phyloP scores from a whole-genome alignment of 208 protist species.

The Crithidia brevicula region DNA sequence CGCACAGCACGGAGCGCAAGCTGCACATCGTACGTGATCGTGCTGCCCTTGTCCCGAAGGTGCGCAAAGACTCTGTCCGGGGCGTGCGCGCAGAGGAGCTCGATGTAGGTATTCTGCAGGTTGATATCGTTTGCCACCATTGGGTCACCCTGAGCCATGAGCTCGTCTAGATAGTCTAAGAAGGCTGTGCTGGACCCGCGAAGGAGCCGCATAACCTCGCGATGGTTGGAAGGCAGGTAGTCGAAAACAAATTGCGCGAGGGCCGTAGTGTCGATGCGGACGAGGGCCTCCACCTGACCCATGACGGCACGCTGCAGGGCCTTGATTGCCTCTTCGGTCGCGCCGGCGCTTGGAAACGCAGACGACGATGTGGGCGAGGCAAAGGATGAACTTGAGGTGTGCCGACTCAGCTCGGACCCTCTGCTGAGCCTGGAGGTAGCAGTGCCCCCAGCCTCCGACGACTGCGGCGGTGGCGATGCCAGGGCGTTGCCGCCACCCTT shows the following conservation, averaged over 20 bases:
- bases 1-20: constrained; percentile 51
- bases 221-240: constrained; percentile 63
- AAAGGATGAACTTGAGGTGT: constrained; percentile 4
- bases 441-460: not conserved
- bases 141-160: constrained; percentile 58
- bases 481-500: not conserved
- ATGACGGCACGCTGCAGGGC: constrained; percentile 60
- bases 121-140: constrained; percentile 50
- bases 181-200: constrained; percentile 63
- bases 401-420: not conserved
- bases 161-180: constrained; percentile 74
- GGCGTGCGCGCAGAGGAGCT: constrained; percentile 66
- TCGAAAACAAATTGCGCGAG: constrained; percentile 80
- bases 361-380: not conserved
- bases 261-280: constrained; percentile 58
- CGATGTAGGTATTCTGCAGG: constrained; percentile 87
- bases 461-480: not conserved
- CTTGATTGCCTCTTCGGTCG: constrained; percentile 20
- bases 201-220: constrained; percentile 70
- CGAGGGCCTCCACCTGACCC: constrained; percentile 52
- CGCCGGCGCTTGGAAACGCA: not conserved
- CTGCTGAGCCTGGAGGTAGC: not conserved
- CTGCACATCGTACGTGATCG: constrained; percentile 72
- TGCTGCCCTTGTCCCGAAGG: constrained; percentile 40
- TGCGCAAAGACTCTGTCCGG: constrained; percentile 68